Percentiles rank a stretch among this genome's conserved stretches.
Conservation (phyloP, 2,329 filamentous ascomycete genomes). For the Aspergillus texensis region DNA sequence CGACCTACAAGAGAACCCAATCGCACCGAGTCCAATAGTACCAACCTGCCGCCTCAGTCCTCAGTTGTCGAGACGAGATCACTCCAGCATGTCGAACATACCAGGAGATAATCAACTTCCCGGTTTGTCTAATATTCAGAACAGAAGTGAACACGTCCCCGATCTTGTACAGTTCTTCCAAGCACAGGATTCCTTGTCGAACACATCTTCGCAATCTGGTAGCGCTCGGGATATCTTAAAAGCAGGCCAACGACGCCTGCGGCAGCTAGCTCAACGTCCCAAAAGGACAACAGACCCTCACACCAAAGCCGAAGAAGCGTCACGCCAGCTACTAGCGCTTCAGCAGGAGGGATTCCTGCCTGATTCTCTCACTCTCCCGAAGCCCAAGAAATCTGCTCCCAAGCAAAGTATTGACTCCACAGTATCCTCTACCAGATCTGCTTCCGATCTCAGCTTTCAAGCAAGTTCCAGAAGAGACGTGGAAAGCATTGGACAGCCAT, state of each 20-base stretch:
- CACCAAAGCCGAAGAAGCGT: conserved; percentile 29
- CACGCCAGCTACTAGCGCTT: conserved; percentile 32
- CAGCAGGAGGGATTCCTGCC: conserved; percentile 35
- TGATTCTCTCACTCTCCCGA: background rate
- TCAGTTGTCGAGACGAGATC: conserved; percentile 26
- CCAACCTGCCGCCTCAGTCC: conserved; percentile 36
- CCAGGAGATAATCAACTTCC: conserved; percentile 17
- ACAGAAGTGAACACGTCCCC: conserved; percentile 35
- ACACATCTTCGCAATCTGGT: conserved; percentile 22
- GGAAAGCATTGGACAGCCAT: conserved; percentile 41
- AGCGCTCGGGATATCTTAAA: conserved; percentile 33
- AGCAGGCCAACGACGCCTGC: conserved; percentile 38
- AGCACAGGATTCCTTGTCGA: conserved; percentile 26
- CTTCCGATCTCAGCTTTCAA: conserved; percentile 26
- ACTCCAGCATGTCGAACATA: conserved; percentile 29
- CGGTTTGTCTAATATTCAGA: conserved; percentile 16
- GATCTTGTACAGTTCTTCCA: conserved; percentile 43
- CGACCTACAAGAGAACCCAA: conserved; percentile 27
- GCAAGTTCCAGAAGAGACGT: conserved; percentile 37
- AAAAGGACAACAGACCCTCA: conserved; percentile 29
- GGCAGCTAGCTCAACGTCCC: conserved; percentile 37
- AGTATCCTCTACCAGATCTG: conserved; percentile 17
- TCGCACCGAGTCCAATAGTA: conserved; percentile 39
- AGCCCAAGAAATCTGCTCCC: conserved; percentile 21
- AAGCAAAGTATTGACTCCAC: conserved; percentile 28